Base-by-base conservation (phyloP, 306 rosid species). In the Mimosa pudica region DNA sequence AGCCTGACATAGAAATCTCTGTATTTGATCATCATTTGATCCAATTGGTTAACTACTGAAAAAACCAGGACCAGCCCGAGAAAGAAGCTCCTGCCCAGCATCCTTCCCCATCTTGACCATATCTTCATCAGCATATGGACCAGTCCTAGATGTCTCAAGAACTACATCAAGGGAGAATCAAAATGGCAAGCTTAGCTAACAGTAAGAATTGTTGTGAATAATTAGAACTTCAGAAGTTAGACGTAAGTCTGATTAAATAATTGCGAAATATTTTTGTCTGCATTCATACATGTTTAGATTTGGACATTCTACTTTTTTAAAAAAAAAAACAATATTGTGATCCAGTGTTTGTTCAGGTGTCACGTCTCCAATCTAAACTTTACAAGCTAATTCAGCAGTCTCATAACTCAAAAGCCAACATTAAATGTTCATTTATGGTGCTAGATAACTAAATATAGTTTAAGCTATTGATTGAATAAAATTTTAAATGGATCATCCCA, bases 51-150 rank as follows among this genome's bases (percentile, higher is more conserved):
- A 91, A 77, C 87, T 75, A 83, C 82, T 87, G 54, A 93, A 93
- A 84, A 93, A 93, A 33, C 87, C 93, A 44, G 97, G 93, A 77
- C 94, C 97, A 47, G 98, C 98, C 18, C 67, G 88, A 71, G 92
- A 87, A 60, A 93, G 94, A 65, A 93, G 97, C 87, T 93, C 98
- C 87, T 88, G 77, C 10, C 98, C 94, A 44, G 98, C 98, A 82
- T 91, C 98, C 83, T 85, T 85, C 66, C 98, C 98, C 87, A 93
- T 93, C 80, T 77, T 73, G 36, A 91, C 61, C 98, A 93, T 93
- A 63, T 93, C 98, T 61, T 89, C 89, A 38, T 60, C 42, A 35
- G 94, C 81, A 68, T 88, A 93, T 17, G 66, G 88, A 70, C 93
- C 98, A 79, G 76, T 81, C 87, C 98, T 87, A 18, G 97, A 89